A percentile compares a stretch with the other conserved stretches of the same genome.
These are phyloP conservation scores for Puccinia brachypodii DNA, from an alignment of 1,284 basidiomycete species.

Conservation along the genomic window DNA sequence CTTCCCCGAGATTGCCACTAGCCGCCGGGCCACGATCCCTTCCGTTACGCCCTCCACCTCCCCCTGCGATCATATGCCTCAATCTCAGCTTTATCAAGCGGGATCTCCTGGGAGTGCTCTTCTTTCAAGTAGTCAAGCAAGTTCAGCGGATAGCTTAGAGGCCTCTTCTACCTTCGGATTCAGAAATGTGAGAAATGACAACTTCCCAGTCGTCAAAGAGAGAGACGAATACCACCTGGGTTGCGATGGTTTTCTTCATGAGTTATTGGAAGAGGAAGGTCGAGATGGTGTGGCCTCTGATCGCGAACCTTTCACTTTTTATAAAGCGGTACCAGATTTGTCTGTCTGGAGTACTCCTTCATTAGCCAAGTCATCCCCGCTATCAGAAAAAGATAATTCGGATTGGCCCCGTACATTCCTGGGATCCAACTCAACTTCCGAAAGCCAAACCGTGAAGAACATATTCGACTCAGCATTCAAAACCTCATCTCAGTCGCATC, in stretches of 20 bases:
- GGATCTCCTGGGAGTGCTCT: slow-evolving; percentile 27
- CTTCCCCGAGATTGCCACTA: background rate
- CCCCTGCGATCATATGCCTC: background rate
- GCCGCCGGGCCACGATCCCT: slow-evolving; percentile 22
- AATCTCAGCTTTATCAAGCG: background rate
- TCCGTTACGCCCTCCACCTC: slow-evolving; percentile 8
- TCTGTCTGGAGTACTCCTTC: slow-evolving; percentile 5
- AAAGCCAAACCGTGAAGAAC: slow-evolving; percentile 15
- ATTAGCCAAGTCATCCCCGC: background rate
- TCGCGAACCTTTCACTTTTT: background rate
- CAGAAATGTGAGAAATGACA: background rate
- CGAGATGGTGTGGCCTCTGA: background rate
- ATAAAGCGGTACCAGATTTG: background rate
- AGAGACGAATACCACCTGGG: slow-evolving; percentile 14
- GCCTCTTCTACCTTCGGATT: slow-evolving; percentile 11
- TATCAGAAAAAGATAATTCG: background rate
- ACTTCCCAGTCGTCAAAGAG: slow-evolving; percentile 6
- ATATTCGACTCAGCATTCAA: slow-evolving; percentile 14
- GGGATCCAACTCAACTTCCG: background rate
- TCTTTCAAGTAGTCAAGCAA: slow-evolving; percentile 29
- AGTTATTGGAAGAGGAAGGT: slow-evolving; percentile 20
- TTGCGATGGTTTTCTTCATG: slow-evolving; percentile 30
- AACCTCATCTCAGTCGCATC: slow-evolving; percentile 8
- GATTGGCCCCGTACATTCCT: slow-evolving; percentile 18
- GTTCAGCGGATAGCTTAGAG: slow-evolving; percentile 19